These are phyloP conservation scores for Aphanomyces cochlioides DNA, from an alignment of 352 stramenopile species.

Conservation along the genomic window DNA sequence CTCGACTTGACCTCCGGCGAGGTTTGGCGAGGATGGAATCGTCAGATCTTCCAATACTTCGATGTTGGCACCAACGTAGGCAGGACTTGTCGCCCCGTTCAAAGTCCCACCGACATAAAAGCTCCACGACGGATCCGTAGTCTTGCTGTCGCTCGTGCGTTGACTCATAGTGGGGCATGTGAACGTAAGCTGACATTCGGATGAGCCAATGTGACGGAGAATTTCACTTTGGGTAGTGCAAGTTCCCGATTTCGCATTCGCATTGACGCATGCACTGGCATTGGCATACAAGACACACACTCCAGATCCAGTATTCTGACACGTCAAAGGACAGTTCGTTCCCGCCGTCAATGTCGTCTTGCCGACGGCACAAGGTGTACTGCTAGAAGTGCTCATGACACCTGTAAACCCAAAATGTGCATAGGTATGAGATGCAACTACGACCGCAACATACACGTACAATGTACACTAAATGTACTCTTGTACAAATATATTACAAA, in stretches of 20 bases:
- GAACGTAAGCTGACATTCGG: constrained; percentile 19
- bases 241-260: not conserved
- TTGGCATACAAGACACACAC: not conserved
- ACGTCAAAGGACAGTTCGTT: constrained; percentile 5
- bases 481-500: no score
- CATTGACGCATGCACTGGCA: not conserved
- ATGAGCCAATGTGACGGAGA: not conserved
- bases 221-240: constrained; percentile 4
- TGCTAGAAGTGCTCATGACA: no score
- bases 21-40: no score
- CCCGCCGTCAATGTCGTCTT: constrained; percentile 10
- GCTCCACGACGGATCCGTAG: constrained; percentile 4
- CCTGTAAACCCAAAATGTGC: no score
- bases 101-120: constrained; percentile 4
- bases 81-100: not conserved
- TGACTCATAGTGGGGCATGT: not conserved
- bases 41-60: not conserved
- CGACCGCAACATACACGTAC: no score
- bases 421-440: no score
- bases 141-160: not conserved
- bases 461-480: no score
- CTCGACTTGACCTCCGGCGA: no score
- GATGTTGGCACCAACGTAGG: not conserved
- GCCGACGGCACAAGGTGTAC: not conserved
- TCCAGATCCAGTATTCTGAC: not conserved